phyloP scores from a whole-genome alignment of 805 yeast genomes.

The Hagleromyces aurorensis region DNA sequence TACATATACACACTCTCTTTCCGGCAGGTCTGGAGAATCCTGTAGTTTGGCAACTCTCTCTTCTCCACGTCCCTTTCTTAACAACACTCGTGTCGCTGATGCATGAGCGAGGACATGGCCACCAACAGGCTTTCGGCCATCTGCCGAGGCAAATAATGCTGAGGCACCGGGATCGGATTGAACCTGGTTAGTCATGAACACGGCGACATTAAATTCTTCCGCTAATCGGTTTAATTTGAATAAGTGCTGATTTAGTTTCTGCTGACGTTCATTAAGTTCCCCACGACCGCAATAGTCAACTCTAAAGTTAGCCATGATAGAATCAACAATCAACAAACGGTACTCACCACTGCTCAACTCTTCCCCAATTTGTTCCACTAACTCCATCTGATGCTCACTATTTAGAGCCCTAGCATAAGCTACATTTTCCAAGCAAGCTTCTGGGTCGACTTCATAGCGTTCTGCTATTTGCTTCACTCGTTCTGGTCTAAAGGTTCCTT shows the following conservation, averaged over 20 bases:
- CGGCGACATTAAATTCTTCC: slow-evolving; percentile 72
- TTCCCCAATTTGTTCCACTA: slow-evolving; percentile 57
- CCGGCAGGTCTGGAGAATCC: slow-evolving; percentile 80
- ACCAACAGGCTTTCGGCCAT: slow-evolving; percentile 78
- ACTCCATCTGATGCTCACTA: slow-evolving; percentile 72
- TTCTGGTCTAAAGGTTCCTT: slow-evolving; percentile 76
- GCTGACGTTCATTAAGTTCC: slow-evolving; percentile 68
- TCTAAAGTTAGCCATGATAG: slow-evolving; percentile 72
- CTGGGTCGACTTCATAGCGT: slow-evolving; percentile 61
- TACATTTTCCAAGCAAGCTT: slow-evolving; percentile 60
- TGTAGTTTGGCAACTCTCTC: slow-evolving; percentile 73
- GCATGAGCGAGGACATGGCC: slow-evolving; percentile 80
- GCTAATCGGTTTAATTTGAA: slow-evolving; percentile 50
- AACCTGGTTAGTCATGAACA: slow-evolving; percentile 68
- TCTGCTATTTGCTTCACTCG: slow-evolving; percentile 57
- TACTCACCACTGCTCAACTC: slow-evolving; percentile 63
- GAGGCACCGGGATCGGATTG: slow-evolving; percentile 83
- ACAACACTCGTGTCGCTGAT: slow-evolving; percentile 65
- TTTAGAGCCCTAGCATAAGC: slow-evolving; percentile 71
- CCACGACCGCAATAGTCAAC: slow-evolving; percentile 77
- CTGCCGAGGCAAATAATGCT: slow-evolving; percentile 70
- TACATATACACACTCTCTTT: slow-evolving; percentile 66
- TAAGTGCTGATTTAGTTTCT: slow-evolving; percentile 54
- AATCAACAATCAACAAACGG: slow-evolving; percentile 54
- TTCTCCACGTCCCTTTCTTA: slow-evolving; percentile 72